A percentile compares a stretch with the other conserved stretches of the same genome.
phyloP scores from a whole-genome alignment of 2,329 filamentous ascomycete species.

The Hypocrella siamensis region DNA sequence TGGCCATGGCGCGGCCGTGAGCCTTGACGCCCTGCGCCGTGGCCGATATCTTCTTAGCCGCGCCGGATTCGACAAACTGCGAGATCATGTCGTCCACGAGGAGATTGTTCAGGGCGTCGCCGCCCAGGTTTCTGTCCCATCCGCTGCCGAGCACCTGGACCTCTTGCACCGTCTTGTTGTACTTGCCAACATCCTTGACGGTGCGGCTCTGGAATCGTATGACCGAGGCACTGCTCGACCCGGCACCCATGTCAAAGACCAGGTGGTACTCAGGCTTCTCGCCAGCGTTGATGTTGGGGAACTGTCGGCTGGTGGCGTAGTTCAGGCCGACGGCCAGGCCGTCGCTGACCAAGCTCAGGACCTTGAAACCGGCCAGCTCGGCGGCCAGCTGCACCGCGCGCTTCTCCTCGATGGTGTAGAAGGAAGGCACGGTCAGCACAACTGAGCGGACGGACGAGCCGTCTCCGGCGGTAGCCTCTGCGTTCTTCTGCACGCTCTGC shows the following conservation, averaged over 20 bases:
- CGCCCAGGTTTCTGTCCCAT: slow-evolving; percentile 82
- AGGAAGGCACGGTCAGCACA: slow-evolving; percentile 79
- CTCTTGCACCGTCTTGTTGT: slow-evolving; percentile 94
- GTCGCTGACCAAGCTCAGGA: slow-evolving; percentile 75
- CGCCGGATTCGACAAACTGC: slow-evolving; percentile 57
- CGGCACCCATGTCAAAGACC: slow-evolving; percentile 95
- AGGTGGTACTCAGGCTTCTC: slow-evolving; percentile 82
- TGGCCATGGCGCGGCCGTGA: slow-evolving; percentile 75
- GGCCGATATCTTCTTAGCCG: slow-evolving; percentile 48
- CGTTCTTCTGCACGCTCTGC: slow-evolving; percentile 79
- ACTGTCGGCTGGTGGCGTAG: slow-evolving; percentile 83
- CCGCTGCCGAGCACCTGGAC: slow-evolving; percentile 75
- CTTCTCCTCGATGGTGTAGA: slow-evolving; percentile 83
- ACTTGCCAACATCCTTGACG: slow-evolving; percentile 83
- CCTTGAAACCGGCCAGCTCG: slow-evolving; percentile 72
- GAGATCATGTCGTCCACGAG: slow-evolving; percentile 80
- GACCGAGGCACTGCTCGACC: slow-evolving; percentile 80
- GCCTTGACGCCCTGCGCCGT: slow-evolving; percentile 46
- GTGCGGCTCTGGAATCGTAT: slow-evolving; percentile 77
- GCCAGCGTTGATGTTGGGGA: slow-evolving; percentile 69
- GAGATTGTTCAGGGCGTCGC: slow-evolving; percentile 74
- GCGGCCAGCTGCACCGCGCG: slow-evolving; percentile 72
- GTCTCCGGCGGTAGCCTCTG: slow-evolving; percentile 66
- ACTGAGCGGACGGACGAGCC: slow-evolving; percentile 60
- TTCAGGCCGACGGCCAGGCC: slow-evolving; percentile 86